Evolutionary conservation across 208 protist genomes (phyloP).

Genomic region (Acanthamoeba royreba): DNA sequence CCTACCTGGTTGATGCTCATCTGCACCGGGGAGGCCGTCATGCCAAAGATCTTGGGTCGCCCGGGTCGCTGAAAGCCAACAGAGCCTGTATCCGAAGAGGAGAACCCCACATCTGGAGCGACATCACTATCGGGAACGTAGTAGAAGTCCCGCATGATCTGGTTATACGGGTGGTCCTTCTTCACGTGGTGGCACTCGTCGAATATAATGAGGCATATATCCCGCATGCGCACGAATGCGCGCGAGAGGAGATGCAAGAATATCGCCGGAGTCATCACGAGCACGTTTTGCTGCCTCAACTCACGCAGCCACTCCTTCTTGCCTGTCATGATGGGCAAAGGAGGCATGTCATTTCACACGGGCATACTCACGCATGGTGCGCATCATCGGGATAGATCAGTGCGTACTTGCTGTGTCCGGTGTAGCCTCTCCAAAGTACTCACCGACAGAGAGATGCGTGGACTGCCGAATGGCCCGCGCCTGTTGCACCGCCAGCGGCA

Average conservation of each 20-base stretch:
- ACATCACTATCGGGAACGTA: background rate
- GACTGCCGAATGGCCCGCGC: constrained; percentile 7
- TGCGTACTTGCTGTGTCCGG: background rate
- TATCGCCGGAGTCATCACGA: constrained; percentile 70
- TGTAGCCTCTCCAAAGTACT: background rate
- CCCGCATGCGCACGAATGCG: background rate
- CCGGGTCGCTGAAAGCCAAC: background rate
- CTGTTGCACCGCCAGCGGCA: constrained; percentile 72
- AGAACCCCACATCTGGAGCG: background rate
- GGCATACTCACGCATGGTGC: background rate
- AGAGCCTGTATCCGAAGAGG: background rate
- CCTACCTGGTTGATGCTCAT: background rate
- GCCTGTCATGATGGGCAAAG: background rate
- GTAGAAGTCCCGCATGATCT: constrained; percentile 43
- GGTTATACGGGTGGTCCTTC: constrained; percentile 29
- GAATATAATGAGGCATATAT: constrained; percentile 66
- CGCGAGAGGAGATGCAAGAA: constrained; percentile 58
- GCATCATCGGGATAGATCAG: constrained; percentile 25
- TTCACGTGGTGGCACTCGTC: constrained; percentile 82
- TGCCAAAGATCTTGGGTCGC: constrained; percentile 71
- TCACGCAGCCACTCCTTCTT: background rate
- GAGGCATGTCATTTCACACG: background rate
- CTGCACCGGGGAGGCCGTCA: constrained; percentile 67
- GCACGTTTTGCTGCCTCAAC: background rate
- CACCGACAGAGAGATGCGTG: background rate